A percentile compares a stretch with the other conserved stretches of the same genome.
phyloP scores from a whole-genome alignment of 2,329 filamentous ascomycete genomes.

The Lecanicillium sp. region DNA sequence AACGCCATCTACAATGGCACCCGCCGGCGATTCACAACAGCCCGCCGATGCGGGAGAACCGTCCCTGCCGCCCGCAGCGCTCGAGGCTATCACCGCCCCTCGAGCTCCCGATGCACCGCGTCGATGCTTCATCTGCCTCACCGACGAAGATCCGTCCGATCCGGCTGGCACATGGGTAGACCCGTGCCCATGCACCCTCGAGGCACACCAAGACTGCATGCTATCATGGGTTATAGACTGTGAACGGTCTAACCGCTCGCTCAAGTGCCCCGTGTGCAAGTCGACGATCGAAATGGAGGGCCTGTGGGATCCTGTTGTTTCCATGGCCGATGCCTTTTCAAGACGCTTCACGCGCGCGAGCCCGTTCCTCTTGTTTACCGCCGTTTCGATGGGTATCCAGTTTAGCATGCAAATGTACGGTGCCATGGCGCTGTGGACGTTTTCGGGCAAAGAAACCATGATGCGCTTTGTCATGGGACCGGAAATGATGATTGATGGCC shows the following conservation, averaged over 20 bases:
- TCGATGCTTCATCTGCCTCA: slow-evolving; percentile 57
- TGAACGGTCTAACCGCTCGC: slow-evolving; percentile 57
- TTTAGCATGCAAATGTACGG: slow-evolving; percentile 48
- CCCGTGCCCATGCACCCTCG: slow-evolving; percentile 83
- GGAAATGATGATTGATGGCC: slow-evolving; percentile 19
- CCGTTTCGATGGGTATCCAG: slow-evolving; percentile 40
- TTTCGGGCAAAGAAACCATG: slow-evolving; percentile 40
- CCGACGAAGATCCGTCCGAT: slow-evolving; percentile 42
- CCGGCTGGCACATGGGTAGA: slow-evolving; percentile 62
- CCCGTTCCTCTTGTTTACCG: slow-evolving; percentile 57
- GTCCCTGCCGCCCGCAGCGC: slow-evolving; percentile 10
- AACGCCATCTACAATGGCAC: background rate
- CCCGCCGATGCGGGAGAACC: background rate
- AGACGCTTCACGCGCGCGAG: slow-evolving; percentile 43
- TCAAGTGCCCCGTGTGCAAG: slow-evolving; percentile 87
- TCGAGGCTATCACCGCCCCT: slow-evolving; percentile 11
- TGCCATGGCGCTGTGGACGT: slow-evolving; percentile 37
- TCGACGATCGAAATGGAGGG: slow-evolving; percentile 68
- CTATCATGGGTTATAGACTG: slow-evolving; percentile 90
- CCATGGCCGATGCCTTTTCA: slow-evolving; percentile 52
- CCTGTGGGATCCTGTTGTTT: slow-evolving; percentile 64
- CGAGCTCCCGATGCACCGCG: slow-evolving; percentile 21
- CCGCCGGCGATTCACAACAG: background rate
- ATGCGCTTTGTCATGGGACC: slow-evolving; percentile 31
- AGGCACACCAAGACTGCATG: slow-evolving; percentile 83